Percentiles rank a stretch among this genome's conserved stretches.
These are phyloP conservation scores for Aspergillus pseudotamarii DNA, from an alignment of 2,329 filamentous ascomycete species.

Conservation along the genomic window DNA sequence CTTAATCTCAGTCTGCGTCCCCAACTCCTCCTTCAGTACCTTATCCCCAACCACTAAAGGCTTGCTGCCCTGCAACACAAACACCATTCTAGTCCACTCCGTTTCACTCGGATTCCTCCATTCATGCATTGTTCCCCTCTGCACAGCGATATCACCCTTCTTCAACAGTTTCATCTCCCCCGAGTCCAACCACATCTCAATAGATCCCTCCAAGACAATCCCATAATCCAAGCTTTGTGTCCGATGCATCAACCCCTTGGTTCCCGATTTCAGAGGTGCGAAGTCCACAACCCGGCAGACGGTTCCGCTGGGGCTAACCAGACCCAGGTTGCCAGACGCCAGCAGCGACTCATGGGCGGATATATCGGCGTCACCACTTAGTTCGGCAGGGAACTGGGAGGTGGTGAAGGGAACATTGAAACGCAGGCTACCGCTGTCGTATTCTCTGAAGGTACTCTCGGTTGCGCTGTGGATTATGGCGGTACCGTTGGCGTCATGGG, in stretches of 20 bases:
- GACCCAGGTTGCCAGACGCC: conserved; percentile 31
- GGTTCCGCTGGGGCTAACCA: conserved; percentile 44
- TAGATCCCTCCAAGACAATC: conserved; percentile 56
- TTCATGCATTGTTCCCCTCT: conserved; percentile 59
- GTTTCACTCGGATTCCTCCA: conserved; percentile 55
- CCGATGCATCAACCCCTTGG: conserved; percentile 53
- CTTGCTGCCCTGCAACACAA: conserved; percentile 33
- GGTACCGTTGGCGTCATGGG: conserved; percentile 38
- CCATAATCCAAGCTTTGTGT: conserved; percentile 60
- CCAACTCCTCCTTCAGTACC: conserved; percentile 31
- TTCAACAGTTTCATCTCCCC: conserved; percentile 52
- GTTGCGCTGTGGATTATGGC: conserved; percentile 41
- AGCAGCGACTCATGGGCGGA: conserved; percentile 32
- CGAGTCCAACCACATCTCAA: conserved; percentile 57
- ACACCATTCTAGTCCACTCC: conserved; percentile 53
- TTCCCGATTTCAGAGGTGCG: conserved; percentile 44
- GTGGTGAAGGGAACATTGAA: conserved; percentile 48
- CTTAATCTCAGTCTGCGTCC: conserved; percentile 6
- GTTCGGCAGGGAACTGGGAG: conserved; percentile 37
- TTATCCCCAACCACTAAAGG: conserved; percentile 25
- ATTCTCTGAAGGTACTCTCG: conserved; percentile 30
- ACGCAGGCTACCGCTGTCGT: conserved; percentile 34
- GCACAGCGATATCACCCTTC: conserved; percentile 58
- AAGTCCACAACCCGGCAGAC: conserved; percentile 55
- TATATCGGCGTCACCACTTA: conserved; percentile 42